Percentiles rank a stretch among this genome's conserved stretches.
phyloP scores from a whole-genome alignment of 2,329 filamentous ascomycete species.

The Colletotrichum lupini region DNA sequence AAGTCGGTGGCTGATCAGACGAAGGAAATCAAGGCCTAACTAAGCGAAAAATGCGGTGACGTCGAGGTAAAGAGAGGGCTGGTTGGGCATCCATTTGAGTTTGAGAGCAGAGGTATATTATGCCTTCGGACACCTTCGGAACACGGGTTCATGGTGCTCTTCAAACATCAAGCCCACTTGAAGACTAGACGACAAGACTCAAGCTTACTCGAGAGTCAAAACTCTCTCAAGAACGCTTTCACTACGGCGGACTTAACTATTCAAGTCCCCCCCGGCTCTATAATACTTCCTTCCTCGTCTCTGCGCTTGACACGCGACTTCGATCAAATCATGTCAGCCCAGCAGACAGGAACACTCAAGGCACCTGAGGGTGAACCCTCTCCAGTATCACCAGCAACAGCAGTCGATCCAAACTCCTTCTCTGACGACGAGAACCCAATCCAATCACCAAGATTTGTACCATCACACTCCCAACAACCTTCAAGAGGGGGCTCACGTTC shows the following conservation, averaged over 20 bases:
- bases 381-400: slow-evolving; percentile 34
- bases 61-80: slow-evolving; percentile 19
- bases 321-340: slow-evolving; percentile 33
- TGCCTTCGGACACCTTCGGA: slow-evolving; percentile 17
- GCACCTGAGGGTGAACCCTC: slow-evolving; percentile 28
- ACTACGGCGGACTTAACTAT: slow-evolving; percentile 11
- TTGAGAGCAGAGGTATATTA: slow-evolving; percentile 26
- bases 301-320: slow-evolving; percentile 8
- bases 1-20: slow-evolving; percentile 34
- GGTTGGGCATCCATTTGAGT: slow-evolving; percentile 18
- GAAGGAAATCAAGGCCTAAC: slow-evolving; percentile 26
- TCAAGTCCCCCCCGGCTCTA: slow-evolving; percentile 8
- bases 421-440: slow-evolving; percentile 26
- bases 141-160: not conserved
- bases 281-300: slow-evolving; percentile 14
- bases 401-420: slow-evolving; percentile 30
- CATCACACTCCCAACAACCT: slow-evolving; percentile 9
- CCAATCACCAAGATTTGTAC: not conserved
- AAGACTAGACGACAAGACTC: slow-evolving; percentile 20
- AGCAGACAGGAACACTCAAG: slow-evolving; percentile 29
- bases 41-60: slow-evolving; percentile 26
- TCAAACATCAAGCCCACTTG: not conserved
- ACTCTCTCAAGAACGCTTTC: not conserved
- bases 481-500: slow-evolving; percentile 29
- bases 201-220: not conserved